Conservation (phyloP, 176 grass and related monocot genomes). For the Eleusine coracana region DNA sequence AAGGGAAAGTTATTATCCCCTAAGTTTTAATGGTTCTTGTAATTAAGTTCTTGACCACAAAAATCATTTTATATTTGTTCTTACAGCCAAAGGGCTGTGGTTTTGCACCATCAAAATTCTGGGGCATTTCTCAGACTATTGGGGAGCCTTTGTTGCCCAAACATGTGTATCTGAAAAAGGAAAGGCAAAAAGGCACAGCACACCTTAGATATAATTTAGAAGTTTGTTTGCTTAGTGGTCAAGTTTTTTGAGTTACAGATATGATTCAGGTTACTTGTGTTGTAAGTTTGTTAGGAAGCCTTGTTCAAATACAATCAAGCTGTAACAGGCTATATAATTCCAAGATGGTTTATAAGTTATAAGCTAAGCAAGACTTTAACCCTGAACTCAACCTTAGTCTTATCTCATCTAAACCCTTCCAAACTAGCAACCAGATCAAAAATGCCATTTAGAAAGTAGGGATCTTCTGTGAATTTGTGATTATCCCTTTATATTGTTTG, state of each 20-base stretch:
- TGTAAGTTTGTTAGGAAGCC: not conserved
- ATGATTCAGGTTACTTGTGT: not conserved
- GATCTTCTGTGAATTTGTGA: conserved; percentile 1
- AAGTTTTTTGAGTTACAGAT: not conserved
- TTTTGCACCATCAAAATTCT: not conserved
- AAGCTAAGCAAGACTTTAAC: not conserved
- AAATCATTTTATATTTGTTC: not conserved
- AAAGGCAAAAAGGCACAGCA: not conserved
- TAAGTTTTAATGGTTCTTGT: not conserved
- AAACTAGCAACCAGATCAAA: not conserved
- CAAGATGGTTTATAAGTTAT: not conserved
- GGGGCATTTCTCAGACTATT: not conserved
- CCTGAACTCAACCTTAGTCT: not conserved
- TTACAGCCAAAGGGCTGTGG: not conserved
- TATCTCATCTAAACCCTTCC: not conserved
- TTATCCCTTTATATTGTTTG: not conserved
- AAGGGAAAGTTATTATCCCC: not conserved
- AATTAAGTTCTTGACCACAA: not conserved
- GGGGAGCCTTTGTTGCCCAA: not conserved
- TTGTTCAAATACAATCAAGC: not conserved
- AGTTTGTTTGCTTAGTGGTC: not conserved
- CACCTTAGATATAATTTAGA: not conserved
- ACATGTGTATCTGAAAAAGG: not conserved
- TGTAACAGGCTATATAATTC: not conserved
- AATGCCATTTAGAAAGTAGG: not conserved